Percentiles rank a stretch among this genome's conserved stretches.
Evolutionary conservation across 164 flowering plant species (phyloP).

Genomic region (Platanus orientalis): DNA sequence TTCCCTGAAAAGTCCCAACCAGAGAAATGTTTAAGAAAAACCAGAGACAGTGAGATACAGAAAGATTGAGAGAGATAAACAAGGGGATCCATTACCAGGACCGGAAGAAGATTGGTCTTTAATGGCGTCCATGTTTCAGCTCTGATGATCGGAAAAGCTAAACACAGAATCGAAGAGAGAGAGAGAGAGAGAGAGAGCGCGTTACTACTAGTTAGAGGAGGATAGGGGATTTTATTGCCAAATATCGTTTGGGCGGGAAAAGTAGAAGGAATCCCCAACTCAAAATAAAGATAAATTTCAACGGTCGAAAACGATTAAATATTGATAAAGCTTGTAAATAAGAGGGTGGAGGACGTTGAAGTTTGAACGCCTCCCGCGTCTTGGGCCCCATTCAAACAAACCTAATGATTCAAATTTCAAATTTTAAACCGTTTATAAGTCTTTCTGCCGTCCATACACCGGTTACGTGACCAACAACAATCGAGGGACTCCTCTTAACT

Average conservation of each 20-base stretch:
- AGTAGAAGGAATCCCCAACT: neutral
- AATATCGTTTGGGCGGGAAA: conserved; percentile 16
- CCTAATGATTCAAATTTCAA: neutral
- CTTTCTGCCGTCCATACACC: no score
- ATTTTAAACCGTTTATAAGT: conserved; percentile 21
- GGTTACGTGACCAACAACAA: no score
- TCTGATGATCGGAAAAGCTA: neutral
- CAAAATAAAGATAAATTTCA: conserved; percentile 7
- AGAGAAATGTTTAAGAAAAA: neutral
- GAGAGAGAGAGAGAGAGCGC: neutral
- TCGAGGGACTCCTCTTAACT: no score
- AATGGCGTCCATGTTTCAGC: conserved; percentile 28
- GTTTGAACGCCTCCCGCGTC: conserved; percentile 15
- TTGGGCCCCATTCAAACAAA: conserved; percentile 21
- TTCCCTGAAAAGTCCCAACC: conserved; percentile 14
- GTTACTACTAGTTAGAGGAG: neutral
- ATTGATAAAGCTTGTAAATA: no score
- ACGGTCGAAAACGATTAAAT: conserved; percentile 14
- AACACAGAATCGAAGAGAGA: neutral
- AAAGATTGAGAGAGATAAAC: neutral
- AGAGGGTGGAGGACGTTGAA: neutral
- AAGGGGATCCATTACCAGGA: conserved; percentile 23
- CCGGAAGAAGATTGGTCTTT: conserved; percentile 30
- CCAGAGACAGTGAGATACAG: neutral
- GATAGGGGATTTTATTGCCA: neutral